Evolutionary conservation across 305 asterid genomes (phyloP), one percentile per base, ranked within the genome.

Genomic region (Fraxinus dipetala): DNA sequence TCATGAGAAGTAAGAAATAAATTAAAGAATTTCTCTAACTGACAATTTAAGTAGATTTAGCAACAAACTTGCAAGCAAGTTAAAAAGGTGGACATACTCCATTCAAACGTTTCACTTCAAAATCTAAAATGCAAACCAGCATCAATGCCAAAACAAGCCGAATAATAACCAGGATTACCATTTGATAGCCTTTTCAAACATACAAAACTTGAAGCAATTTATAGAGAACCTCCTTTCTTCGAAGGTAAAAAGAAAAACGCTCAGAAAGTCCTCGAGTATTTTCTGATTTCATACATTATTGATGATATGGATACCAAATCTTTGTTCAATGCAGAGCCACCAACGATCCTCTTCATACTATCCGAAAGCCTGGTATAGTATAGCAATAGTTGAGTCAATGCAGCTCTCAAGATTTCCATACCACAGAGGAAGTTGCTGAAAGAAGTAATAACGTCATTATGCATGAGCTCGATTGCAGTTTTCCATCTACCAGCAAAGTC

Each of bases 401-500:
- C 98, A 80, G 99, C 98, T 85, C 98, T 89, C 81, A 96, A 90
- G 75, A 96, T 96, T 83, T 96, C 99, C 99, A 96, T 94, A 5
- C 99, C 98, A 72, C 98, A 93, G 3, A 94, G 85, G 72, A 96
- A 94, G 93, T 94, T 96, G 87, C 98, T 96, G 82, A 94, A 96
- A 35, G 98, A 94, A 79, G 93, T 94, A 26, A 96, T 96, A 67
- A 96, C 97, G 35, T 92, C 98, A 63, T 89, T 94, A 91, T 96
- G 98, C 98, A 96, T 96, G 85, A 94, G 91, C 88, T 96, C 99
- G 81, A 96, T 94, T 6, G 98, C 98, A 73, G 90, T 87, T 89
- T 94, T 96, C 99, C 99, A 96, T 87, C 98, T 87, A 89, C 95
- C 90, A n/a, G 87, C 98, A 76, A 96, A 96, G 91, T 96, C 98